Evolutionary conservation across 2,329 filamentous ascomycete species (phyloP).

Genomic region (Alternaria arbusti): DNA sequence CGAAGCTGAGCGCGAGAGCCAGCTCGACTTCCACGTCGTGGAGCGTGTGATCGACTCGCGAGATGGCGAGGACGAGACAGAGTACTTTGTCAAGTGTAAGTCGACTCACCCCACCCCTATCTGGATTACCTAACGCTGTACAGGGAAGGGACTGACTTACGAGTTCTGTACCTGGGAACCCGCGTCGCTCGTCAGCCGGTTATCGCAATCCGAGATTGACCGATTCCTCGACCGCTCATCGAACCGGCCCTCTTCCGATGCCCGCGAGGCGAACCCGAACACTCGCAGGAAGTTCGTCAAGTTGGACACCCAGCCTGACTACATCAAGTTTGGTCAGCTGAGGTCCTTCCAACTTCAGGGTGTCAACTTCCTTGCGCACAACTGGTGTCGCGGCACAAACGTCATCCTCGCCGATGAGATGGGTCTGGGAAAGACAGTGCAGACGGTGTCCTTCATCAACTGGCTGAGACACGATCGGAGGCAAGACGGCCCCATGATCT

Average conservation of each 20-base stretch:
- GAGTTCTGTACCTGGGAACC: conserved; percentile 95
- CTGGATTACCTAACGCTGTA: conserved; percentile 27
- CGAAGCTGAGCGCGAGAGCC: conserved; percentile 85
- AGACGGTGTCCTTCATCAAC: conserved; percentile 95
- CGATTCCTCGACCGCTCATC: conserved; percentile 84
- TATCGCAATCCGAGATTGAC: conserved; percentile 89
- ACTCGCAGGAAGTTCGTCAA: conserved; percentile 62
- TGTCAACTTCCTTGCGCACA: conserved; percentile 92
- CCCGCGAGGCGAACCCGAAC: conserved; percentile 74
- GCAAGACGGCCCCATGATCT: conserved; percentile 93
- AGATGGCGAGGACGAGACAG: conserved; percentile 77
- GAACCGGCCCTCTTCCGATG: conserved; percentile 80
- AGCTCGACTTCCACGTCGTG: conserved; percentile 88
- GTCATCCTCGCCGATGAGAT: conserved; percentile 98
- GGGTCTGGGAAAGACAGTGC: conserved; percentile 97
- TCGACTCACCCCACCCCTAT: conserved; percentile 9
- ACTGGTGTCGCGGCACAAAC: conserved; percentile 93
- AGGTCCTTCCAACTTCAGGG: conserved; percentile 93
- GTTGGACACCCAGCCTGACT: conserved; percentile 83
- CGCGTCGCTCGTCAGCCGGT: conserved; percentile 73
- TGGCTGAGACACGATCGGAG: conserved; percentile 90
- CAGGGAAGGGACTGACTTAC: conserved; percentile 84
- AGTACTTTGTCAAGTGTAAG: conserved; percentile 92
- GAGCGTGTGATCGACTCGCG: conserved; percentile 89
- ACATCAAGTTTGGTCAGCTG: conserved; percentile 83